Base-by-base conservation (phyloP, 2,329 filamentous ascomycete species). In the Seiridium cupressi region DNA sequence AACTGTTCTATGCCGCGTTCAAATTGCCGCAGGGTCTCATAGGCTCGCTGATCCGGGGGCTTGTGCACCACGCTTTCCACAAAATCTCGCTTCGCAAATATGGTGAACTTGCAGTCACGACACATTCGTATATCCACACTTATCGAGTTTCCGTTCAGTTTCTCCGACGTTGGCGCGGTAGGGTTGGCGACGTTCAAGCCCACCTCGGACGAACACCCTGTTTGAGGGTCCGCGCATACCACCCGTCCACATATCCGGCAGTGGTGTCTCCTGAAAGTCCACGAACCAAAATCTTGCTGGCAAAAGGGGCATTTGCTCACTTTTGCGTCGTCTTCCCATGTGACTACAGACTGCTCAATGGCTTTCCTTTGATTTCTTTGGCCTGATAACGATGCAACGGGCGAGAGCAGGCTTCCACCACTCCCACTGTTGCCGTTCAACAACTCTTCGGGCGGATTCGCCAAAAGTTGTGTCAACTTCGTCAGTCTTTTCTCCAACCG, bases 161-260 rank as follows among this genome's bases (percentile, higher is more conserved):
- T 83, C 68, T 71, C 81, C 63, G 66, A 85, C 69, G 72, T 75
- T 71, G 74, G 68, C 32, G 70, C 72, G 53, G 74, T 70, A 65
- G 78, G 84, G 77, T 69, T 75, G 3, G 88, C 81, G 18, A 98
- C 88, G 68, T 90, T 92, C 48, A 99, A 77, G 4, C 89, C 91
- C 57, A 99, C 83, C 67, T 97, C 91, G 7, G 81, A 86, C 1
- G 95, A 99, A 74, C 95, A 99, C 3, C 77, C 87, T 0, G 95
- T 99, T 60, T 86, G 84, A 0, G 85, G 85, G 74, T 99, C 95
- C 10, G 92, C 92, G 71, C 95, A 99, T 0, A 99, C 92, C 0
- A 99, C 93, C 48, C 90, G 86, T 3, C 95, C 95, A 69, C 95
- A 99, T 75, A 96, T 89, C 58, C 95, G 86, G 75, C 95, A 99